Evolutionary conservation across 2,329 filamentous ascomycete species (phyloP).

Genomic region (Paecilomyces sp.): DNA sequence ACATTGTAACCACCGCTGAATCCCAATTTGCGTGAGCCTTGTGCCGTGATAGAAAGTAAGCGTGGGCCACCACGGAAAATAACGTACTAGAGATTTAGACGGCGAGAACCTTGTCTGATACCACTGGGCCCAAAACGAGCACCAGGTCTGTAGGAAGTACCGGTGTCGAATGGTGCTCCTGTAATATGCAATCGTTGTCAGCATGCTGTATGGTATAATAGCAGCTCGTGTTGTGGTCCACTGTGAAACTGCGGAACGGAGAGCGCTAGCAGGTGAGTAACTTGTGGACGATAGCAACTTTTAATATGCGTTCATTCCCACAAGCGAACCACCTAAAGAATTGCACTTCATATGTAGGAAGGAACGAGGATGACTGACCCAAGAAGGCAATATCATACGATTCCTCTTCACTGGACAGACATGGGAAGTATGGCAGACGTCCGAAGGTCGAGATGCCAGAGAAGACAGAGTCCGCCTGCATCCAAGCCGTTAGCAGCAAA

Average conservation of each 20-base stretch:
- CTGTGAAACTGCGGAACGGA: background rate
- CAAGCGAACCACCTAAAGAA: background rate
- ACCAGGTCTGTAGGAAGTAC: constrained; percentile 76
- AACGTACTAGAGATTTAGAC: constrained; percentile 78
- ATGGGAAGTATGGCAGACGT: constrained; percentile 69
- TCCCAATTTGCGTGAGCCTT: constrained; percentile 41
- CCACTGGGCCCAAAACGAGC: constrained; percentile 79
- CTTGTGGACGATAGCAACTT: background rate
- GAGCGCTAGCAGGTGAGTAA: background rate
- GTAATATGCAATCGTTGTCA: background rate
- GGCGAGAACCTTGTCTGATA: constrained; percentile 77
- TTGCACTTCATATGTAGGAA: background rate
- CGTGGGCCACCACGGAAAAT: constrained; percentile 7
- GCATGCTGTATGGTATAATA: background rate
- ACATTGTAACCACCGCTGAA: constrained; percentile 82
- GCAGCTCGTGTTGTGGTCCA: background rate
- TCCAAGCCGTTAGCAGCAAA: constrained; percentile 2
- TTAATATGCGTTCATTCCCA: background rate
- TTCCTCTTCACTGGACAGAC: constrained; percentile 61
- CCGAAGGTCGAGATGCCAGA: constrained; percentile 84
- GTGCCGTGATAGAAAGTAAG: constrained; percentile 13
- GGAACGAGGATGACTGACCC: constrained; percentile 39
- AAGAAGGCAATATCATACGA: constrained; percentile 83
- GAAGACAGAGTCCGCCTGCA: constrained; percentile 76
- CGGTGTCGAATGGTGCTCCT: constrained; percentile 80